Percentiles rank a stretch among this genome's conserved stretches.
These are phyloP conservation scores for Vitis amurensis DNA, from an alignment of 164 flowering plant genomes.

Conservation along the genomic window DNA sequence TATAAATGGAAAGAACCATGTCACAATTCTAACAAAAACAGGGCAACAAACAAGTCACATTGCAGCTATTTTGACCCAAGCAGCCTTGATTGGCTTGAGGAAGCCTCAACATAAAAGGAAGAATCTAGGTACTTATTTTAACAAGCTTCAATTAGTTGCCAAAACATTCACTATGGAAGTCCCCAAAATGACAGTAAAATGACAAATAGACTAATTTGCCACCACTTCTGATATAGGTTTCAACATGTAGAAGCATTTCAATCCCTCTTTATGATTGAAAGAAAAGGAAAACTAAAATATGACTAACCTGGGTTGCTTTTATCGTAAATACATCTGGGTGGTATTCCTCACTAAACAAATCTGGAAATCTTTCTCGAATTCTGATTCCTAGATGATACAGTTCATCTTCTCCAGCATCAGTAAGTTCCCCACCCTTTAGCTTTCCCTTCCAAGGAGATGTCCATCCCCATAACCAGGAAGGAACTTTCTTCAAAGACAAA, in stretches of 20 bases:
- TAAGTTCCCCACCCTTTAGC: constrained; percentile 76
- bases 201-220: no score
- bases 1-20: constrained; percentile 9
- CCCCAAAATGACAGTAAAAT: no score
- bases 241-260: no score
- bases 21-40: background rate
- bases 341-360: constrained; percentile 67
- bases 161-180: no score
- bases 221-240: no score
- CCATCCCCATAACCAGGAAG: constrained; percentile 84
- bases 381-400: constrained; percentile 76
- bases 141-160: no score
- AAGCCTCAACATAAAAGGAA: no score
- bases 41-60: background rate
- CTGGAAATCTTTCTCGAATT: constrained; percentile 60
- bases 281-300: background rate
- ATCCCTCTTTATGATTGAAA: background rate
- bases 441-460: constrained; percentile 93
- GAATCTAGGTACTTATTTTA: no score
- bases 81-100: no score
- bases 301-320: constrained; percentile 74
- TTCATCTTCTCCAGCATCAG: constrained; percentile 76
- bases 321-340: constrained; percentile 78
- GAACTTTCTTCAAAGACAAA: constrained; percentile 36
- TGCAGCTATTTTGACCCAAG: no score